Evolutionary conservation across 805 yeast genomes (phyloP).

Genomic region (Saturnispora silvae): DNA sequence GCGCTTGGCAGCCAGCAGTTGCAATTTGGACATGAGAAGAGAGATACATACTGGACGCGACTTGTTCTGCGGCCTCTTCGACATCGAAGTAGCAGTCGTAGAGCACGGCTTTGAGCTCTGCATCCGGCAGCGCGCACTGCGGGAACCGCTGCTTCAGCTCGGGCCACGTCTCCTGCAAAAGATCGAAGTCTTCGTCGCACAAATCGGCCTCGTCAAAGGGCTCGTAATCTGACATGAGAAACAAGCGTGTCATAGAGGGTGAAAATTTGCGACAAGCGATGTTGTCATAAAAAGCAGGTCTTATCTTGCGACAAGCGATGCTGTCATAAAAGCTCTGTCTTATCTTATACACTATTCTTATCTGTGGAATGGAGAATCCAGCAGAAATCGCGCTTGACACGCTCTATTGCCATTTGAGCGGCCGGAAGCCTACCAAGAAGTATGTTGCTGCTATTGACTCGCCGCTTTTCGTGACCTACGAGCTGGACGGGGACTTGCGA

Average conservation of each 20-base stretch:
- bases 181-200: slow-evolving; percentile 32
- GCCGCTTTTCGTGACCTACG: slow-evolving; percentile 87
- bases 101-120: slow-evolving; percentile 10
- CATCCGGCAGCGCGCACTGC: slow-evolving; percentile 1
- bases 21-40: slow-evolving; percentile 14
- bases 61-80: slow-evolving; percentile 9
- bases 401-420: slow-evolving; percentile 1
- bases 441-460: not conserved
- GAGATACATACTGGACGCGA: slow-evolving; percentile 10
- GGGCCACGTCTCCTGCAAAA: slow-evolving; percentile 12
- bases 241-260: not conserved
- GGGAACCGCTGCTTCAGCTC: slow-evolving; percentile 2
- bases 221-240: slow-evolving; percentile 8
- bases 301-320: too few relatives aligned
- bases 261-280: not conserved
- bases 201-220: slow-evolving; percentile 28
- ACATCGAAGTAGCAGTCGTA: slow-evolving; percentile 11
- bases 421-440: not conserved
- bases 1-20: slow-evolving; percentile 11
- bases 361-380: too few relatives aligned
- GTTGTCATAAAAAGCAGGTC: too few relatives aligned
- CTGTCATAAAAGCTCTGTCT: too few relatives aligned
- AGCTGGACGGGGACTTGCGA: slow-evolving; percentile 35
- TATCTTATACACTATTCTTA: too few relatives aligned
- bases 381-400: slow-evolving; percentile 7